phyloP scores from a whole-genome alignment of 2,329 filamentous ascomycete species.

The Penicillium polonicum region DNA sequence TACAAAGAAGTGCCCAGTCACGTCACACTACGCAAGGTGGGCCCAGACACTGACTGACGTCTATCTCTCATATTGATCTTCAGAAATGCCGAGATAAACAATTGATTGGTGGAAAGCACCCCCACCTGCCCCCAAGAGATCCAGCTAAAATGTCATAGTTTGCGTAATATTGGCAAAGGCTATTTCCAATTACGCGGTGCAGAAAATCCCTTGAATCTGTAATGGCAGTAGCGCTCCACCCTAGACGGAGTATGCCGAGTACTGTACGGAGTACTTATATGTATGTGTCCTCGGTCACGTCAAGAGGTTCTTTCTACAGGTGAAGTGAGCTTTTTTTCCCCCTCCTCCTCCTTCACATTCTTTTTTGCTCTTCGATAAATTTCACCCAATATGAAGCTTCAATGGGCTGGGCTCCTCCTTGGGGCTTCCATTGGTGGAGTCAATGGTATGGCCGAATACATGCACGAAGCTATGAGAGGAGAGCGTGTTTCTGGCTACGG shows the following conservation, averaged over 20 bases:
- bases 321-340: background rate
- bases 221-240: background rate
- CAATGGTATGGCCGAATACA: constrained; percentile 10
- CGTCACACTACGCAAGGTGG: background rate
- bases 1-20: background rate
- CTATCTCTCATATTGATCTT: background rate
- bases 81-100: no score
- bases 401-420: constrained; percentile 8
- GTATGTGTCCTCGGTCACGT: background rate
- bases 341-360: background rate
- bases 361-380: background rate
- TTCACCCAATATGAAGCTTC: constrained; percentile 6
- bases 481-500: constrained; percentile 11
- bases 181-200: background rate
- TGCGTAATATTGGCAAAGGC: background rate
- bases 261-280: background rate
- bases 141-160: background rate
- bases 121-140: background rate
- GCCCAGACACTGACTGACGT: background rate
- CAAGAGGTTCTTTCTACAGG: background rate
- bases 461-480: constrained; percentile 11
- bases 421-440: constrained; percentile 4
- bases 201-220: background rate
- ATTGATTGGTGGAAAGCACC: background rate
- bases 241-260: background rate